phyloP scores from a whole-genome alignment of 495 filamentous ascomycete genomes.

The Extremus antarcticus region DNA sequence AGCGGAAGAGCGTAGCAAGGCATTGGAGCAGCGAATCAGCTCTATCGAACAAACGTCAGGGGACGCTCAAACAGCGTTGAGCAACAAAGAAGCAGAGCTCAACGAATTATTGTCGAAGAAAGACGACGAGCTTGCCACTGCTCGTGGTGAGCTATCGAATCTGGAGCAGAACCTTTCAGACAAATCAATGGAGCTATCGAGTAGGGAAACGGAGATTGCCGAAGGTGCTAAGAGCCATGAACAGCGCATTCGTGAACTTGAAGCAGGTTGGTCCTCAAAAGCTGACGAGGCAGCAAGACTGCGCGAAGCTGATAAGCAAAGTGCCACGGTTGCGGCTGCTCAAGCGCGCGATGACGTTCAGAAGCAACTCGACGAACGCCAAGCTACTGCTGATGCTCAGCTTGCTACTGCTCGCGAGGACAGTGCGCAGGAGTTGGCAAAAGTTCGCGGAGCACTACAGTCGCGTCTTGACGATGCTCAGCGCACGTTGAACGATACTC shows the following conservation, averaged over 20 bases:
- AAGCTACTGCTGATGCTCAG: conserved; percentile 9
- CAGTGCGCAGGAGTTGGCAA: conserved; percentile 6
- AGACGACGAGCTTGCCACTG: conserved; percentile 29
- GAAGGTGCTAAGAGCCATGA: background rate
- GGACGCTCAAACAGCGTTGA: background rate
- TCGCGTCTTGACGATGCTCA: background rate
- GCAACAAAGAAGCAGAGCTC: conserved; percentile 6
- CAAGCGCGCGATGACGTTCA: background rate
- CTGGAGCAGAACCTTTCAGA: conserved; percentile 29
- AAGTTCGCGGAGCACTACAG: background rate
- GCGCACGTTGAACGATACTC: background rate
- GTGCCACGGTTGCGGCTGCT: background rate
- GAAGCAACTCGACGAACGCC: conserved; percentile 3
- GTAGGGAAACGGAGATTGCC: conserved; percentile 1
- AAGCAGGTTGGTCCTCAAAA: conserved; percentile 14
- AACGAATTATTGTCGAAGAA: conserved; percentile 15
- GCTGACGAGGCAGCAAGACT: conserved; percentile 4
- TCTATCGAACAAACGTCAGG: background rate
- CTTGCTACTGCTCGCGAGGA: conserved; percentile 9
- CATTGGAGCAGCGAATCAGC: background rate
- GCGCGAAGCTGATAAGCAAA: conserved; percentile 14
- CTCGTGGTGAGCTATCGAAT: conserved; percentile 49
- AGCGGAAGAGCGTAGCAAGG: background rate
- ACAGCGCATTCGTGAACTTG: background rate
- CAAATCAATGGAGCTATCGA: background rate